Percentiles rank a stretch among this genome's conserved stretches.
Evolutionary conservation across 1,284 basidiomycete species (phyloP).

Genomic region (Rhizoctonia solani): DNA sequence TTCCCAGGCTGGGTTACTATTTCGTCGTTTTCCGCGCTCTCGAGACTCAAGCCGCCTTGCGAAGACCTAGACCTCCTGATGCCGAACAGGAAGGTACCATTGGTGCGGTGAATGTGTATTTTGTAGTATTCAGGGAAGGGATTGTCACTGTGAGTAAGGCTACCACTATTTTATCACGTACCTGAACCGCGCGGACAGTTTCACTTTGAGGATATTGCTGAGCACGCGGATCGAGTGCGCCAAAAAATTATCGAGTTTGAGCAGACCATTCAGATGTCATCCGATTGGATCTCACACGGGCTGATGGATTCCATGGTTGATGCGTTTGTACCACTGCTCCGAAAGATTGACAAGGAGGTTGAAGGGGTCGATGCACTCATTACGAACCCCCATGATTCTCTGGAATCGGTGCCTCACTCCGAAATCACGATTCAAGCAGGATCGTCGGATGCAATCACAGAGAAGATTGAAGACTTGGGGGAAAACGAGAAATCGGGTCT

Average conservation of each 20-base stretch:
- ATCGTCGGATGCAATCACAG: slow-evolving; percentile 10
- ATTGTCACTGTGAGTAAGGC: slow-evolving; percentile 74
- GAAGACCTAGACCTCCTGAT: slow-evolving; percentile 37
- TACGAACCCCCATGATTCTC: slow-evolving; percentile 45
- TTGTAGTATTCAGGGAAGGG: slow-evolving; percentile 89
- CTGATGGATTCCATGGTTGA: slow-evolving; percentile 94
- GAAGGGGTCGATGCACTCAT: slow-evolving; percentile 77
- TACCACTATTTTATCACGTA: not conserved
- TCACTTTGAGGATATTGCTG: slow-evolving; percentile 89
- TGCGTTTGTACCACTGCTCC: slow-evolving; percentile 87
- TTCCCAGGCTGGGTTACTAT: slow-evolving; percentile 90
- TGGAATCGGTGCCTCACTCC: slow-evolving; percentile 3
- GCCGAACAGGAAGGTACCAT: slow-evolving; percentile 54
- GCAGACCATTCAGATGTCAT: slow-evolving; percentile 64
- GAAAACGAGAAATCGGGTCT: not conserved
- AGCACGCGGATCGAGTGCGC: slow-evolving; percentile 81
- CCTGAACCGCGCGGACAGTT: slow-evolving; percentile 58
- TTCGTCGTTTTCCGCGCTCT: slow-evolving; percentile 89
- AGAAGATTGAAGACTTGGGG: slow-evolving; percentile 13
- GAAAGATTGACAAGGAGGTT: slow-evolving; percentile 83
- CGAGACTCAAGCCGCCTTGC: slow-evolving; percentile 49
- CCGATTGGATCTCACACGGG: slow-evolving; percentile 95
- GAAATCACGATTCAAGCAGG: slow-evolving; percentile 24
- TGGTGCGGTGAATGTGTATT: slow-evolving; percentile 83
- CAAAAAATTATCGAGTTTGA: slow-evolving; percentile 66